phyloP scores from a whole-genome alignment of 768 basidiomycete species.

The Hemileccinum rubropunctum region DNA sequence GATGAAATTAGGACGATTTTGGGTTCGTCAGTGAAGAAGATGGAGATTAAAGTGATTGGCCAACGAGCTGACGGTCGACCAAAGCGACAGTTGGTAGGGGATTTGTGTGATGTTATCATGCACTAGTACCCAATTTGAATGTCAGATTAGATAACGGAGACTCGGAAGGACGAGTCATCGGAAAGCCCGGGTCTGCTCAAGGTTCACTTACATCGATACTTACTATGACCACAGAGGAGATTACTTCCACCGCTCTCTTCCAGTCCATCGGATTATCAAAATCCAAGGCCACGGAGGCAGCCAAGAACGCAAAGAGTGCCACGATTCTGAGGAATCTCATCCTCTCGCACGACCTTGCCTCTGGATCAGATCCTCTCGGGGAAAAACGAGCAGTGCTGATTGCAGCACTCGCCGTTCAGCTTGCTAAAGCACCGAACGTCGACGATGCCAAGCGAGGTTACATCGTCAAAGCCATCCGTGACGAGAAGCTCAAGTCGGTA shows the following conservation, averaged over 20 bases:
- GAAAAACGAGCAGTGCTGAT: constrained; percentile 77
- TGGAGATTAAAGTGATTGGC: constrained; percentile 21
- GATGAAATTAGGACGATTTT: not conserved
- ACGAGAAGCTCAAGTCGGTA: constrained; percentile 67
- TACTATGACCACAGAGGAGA: constrained; percentile 16
- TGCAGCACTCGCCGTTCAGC: constrained; percentile 60
- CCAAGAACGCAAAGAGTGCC: constrained; percentile 77
- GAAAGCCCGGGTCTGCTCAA: not conserved
- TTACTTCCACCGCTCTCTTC: constrained; percentile 46
- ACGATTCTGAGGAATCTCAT: constrained; percentile 67
- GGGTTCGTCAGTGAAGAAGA: constrained; percentile 14
- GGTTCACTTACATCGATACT: not conserved
- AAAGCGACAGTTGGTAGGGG: constrained; percentile 21
- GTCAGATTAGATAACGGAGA: constrained; percentile 25
- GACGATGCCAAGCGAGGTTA: constrained; percentile 56
- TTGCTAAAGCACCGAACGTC: constrained; percentile 53
- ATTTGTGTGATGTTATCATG: constrained; percentile 20
- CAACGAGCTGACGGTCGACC: constrained; percentile 22
- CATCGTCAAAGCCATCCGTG: constrained; percentile 65
- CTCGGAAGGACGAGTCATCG: not conserved
- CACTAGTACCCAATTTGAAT: constrained; percentile 13
- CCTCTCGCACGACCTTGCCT: constrained; percentile 47
- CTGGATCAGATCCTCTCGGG: constrained; percentile 44
- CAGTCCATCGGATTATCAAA: constrained; percentile 73
- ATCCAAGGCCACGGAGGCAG: constrained; percentile 78